Evolutionary conservation across 495 filamentous ascomycete species (phyloP).

Genomic region (Cercophora sp.): DNA sequence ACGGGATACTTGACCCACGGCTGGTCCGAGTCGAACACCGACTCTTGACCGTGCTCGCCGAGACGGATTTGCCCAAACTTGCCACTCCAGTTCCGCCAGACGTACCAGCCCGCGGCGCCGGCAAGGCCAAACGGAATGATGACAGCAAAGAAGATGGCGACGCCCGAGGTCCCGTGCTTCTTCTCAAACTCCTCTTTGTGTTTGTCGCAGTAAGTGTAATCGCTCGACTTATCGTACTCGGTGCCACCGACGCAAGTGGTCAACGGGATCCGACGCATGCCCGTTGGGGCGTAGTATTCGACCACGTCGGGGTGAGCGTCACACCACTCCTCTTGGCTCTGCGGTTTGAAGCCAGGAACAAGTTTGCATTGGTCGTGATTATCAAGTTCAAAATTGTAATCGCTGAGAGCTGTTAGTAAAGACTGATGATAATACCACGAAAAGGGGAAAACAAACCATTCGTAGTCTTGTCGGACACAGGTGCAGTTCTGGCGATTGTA

Average conservation of each 20-base stretch:
- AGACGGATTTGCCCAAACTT: conserved; percentile 89
- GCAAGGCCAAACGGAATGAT: conserved; percentile 68
- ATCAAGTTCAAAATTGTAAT: conserved; percentile 84
- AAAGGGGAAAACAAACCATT: conserved; percentile 78
- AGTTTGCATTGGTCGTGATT: conserved; percentile 70
- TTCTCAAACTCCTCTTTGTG: conserved; percentile 73
- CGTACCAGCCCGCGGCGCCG: conserved; percentile 71
- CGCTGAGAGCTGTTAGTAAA: conserved; percentile 57
- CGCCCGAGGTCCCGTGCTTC: conserved; percentile 60
- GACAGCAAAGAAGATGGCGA: conserved; percentile 84
- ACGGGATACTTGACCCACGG: conserved; percentile 75
- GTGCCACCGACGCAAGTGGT: conserved; percentile 76
- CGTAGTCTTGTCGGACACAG: conserved; percentile 81
- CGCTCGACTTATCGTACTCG: conserved; percentile 61
- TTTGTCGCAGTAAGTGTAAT: conserved; percentile 60
- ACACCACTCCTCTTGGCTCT: conserved; percentile 65
- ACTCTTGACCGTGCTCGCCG: conserved; percentile 56
- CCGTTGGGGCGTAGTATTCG: conserved; percentile 78
- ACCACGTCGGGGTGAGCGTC: conserved; percentile 55
- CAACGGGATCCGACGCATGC: conserved; percentile 86
- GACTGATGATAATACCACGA: too few relatives aligned
- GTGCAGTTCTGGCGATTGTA: conserved; percentile 70
- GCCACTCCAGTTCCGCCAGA: conserved; percentile 78
- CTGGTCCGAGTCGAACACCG: conserved; percentile 56
- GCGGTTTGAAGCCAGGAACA: conserved; percentile 62